Evolutionary conservation across 768 basidiomycete species (phyloP), one percentile per base, ranked within the genome.

Genomic region (Trichaptum fuscoviolaceum): DNA sequence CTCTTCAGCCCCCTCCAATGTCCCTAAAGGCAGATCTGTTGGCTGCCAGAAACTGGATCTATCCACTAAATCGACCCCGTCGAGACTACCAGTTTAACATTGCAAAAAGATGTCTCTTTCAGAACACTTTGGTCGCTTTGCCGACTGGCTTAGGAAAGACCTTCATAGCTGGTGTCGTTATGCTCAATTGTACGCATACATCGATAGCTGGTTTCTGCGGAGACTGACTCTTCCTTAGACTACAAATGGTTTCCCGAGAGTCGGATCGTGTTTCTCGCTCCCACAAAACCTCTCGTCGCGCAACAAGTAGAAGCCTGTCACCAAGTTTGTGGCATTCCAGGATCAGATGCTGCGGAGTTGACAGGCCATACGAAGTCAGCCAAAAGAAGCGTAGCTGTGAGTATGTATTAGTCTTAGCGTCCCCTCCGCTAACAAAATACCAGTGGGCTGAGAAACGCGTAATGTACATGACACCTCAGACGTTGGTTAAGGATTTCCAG

Each of bases 91-190:
- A 99, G 71, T 96, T 84, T 74, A 96, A 97, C 67, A 98, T 99
- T 67, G 90, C 94, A 66, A 87, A 84, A 72, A 83, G 86, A 34
- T 91, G 88, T 71, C 82, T 99, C 25, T 94, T 92, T 72, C 92
- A 98, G 26, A 99, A 99, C 73, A 92, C 93, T 7, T 84, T 99
- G 8, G 95, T 98, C 30, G 91, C 95, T 0, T 79, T 99, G 17
- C 97, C 97, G 1, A 99, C 97, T 0, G 97, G 97, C 59, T 80
- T 99, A 15, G 97, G 97, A 18, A 99, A 99, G 79, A 99, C 97
- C 0, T 99, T 99, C 72, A 91, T 99, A 67, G 97, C 97, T 3
- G 95, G 96, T 0, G 94, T 93, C 1, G 85, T 99, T 24, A 98
- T 99, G 96, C 78, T 96, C 30, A 96, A 96, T 73, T 96, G 94